These are phyloP conservation scores for Sporothrix pseudoabietina DNA, from an alignment of 2,329 filamentous ascomycete genomes.

Conservation along the genomic window DNA sequence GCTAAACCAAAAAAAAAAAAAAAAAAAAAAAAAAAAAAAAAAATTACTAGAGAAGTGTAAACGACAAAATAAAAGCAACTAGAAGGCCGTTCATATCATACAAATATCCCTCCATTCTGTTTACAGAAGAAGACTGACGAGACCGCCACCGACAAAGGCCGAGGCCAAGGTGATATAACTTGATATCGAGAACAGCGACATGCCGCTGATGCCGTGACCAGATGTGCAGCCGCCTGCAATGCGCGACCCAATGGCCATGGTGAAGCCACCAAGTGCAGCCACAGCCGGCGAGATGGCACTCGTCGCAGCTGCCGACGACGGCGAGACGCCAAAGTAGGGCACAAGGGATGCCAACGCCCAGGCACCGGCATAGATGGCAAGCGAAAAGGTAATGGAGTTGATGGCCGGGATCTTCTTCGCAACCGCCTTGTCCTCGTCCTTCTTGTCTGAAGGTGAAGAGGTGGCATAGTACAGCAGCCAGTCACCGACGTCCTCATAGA, in stretches of 20 bases:
- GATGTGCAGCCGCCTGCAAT: constrained; percentile 68
- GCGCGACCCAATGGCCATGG: constrained; percentile 62
- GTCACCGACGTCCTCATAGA: constrained; percentile 63
- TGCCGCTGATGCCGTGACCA: constrained; percentile 69
- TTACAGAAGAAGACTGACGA: constrained; percentile 27
- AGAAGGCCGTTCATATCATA: not conserved
- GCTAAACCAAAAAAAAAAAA: not conserved
- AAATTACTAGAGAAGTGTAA: not conserved
- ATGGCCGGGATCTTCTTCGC: constrained; percentile 39
- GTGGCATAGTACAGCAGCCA: constrained; percentile 47
- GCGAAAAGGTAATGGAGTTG: constrained; percentile 31
- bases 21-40: not conserved
- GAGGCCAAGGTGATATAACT: constrained; percentile 63
- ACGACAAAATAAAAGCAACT: not conserved
- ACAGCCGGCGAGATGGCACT: constrained; percentile 42
- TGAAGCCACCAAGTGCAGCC: constrained; percentile 56
- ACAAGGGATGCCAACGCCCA: constrained; percentile 7
- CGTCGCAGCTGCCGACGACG: constrained; percentile 32
- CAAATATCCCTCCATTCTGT: not conserved
- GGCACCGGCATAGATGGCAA: constrained; percentile 42
- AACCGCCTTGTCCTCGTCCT: too few relatives aligned
- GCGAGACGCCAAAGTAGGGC: constrained; percentile 26
- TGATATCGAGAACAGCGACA: constrained; percentile 62
- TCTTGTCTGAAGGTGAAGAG: not conserved
- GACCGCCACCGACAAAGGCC: constrained; percentile 57